Evolutionary conservation across 495 filamentous ascomycete genomes (phyloP), one percentile per base, ranked within the genome.

Genomic region (Cairneyella variabilis): DNA sequence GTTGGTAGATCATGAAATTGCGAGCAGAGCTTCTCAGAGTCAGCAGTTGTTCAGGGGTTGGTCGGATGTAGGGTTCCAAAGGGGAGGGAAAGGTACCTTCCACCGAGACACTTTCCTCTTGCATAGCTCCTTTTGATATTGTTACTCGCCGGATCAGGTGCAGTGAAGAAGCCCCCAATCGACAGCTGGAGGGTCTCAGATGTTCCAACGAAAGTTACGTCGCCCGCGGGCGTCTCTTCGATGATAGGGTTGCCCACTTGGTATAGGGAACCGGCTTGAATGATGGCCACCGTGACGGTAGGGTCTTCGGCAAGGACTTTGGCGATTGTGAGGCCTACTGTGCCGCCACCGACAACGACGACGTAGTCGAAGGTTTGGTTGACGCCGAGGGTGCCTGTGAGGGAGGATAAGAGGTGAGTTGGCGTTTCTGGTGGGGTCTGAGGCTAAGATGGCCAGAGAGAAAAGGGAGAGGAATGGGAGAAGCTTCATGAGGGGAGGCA

Each of bases 271-370:
- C 80, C 78, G 16, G 76, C 77, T 56, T 83, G 79, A 45, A 83
- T 60, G 4, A 82, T 69, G 2, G 76, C 46, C 3, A 82, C 71
- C 2, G 52, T 41, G 1, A 70, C 56, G 28, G 62, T 30, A n/a
- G 63, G 54, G 50, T 74, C 65, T 48, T 82, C 81, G 25, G 69
- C 72, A 3, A 72, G 59, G 44, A 67, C 65, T 16, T 64, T 63
- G 37, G 87, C 89, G 58, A 95, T 82, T 34, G 90, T 86, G 63
- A 89, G 86, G 43, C 89, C 89, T 4, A 88, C 88, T 20, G 89
- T 92, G 61, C 89, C 89, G 47, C 87, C 89, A 52, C 87, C 89
- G 14, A 91, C 78, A 58, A 92, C 83, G 46, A 95, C 72, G 63
- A n/a, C n/a, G n/a, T 89, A 92, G 71, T 95, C 89, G 67, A 45